phyloP scores from a whole-genome alignment of 208 protist species.

The Trypanosoma cruzi region DNA sequence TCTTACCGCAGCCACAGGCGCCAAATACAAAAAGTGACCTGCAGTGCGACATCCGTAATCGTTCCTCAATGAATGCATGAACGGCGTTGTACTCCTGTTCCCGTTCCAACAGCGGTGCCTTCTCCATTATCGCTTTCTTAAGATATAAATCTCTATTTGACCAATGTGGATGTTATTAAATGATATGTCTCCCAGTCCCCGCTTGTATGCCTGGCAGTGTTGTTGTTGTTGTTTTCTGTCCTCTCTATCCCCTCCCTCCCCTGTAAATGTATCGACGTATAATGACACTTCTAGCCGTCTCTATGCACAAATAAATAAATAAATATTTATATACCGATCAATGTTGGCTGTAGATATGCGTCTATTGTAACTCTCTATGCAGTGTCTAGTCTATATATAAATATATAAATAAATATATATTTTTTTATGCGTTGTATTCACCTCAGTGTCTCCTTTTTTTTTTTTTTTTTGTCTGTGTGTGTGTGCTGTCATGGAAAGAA shows the following conservation, averaged over 20 bases:
- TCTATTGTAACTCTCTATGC: not conserved
- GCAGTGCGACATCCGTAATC: conserved; percentile 35
- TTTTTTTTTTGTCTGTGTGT: not conserved
- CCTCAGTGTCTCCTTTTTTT: not conserved
- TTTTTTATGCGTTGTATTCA: not conserved
- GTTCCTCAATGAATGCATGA: conserved; percentile 49
- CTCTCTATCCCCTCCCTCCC: too few species aligned
- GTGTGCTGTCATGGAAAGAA: not conserved
- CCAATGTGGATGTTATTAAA: too few species aligned
- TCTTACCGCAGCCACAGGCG: conserved; percentile 87
- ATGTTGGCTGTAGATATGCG: not conserved
- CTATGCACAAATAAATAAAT: too few species aligned
- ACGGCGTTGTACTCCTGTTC: conserved; percentile 64
- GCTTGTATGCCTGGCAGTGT: too few species aligned
- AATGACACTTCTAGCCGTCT: too few species aligned
- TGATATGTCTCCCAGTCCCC: too few species aligned
- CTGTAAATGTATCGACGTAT: too few species aligned
- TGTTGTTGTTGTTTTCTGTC: too few species aligned
- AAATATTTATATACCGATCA: not conserved
- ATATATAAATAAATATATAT: not conserved
- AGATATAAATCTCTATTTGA: not conserved
- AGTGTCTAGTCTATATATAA: not conserved
- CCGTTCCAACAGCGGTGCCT: conserved; percentile 36
- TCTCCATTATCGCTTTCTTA: conserved; percentile 17
- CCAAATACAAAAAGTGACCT: conserved; percentile 79